Evolutionary conservation across 179 eudicot genomes (phyloP), one percentile per base, ranked within the genome.

Genomic region (Spinacia oleracea): DNA sequence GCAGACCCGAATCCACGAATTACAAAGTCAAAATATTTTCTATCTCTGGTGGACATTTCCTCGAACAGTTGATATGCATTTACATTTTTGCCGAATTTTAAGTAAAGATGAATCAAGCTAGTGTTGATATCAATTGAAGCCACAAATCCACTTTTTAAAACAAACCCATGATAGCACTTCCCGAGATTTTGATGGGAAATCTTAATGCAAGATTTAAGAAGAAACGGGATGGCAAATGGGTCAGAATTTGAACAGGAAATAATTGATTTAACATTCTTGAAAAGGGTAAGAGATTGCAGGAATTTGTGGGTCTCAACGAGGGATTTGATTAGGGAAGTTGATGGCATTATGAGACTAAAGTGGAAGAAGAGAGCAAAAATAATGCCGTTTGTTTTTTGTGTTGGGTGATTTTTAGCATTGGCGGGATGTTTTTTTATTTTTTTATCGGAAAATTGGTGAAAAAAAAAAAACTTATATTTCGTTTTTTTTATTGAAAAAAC

Each of bases 31-130:
- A 69, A 81, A 42, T 81, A 64, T 27, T 50, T 63, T 18, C 73
- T 50, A 60, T 77, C 80, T 77, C 72, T 82, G 25, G 23, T n/a
- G 31, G 82, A 80, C 79, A 87, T 87, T 87, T 87, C 88, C 5
- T 78, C 87, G 31, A 84, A 84, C 89, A 85, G 27, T 70, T 76
- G 50, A 43, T 51, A 72, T 20, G 88, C 83, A 66, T 62, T 32
- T 4, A 59, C 32, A 62, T 63, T 77, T 9, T 63, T 40, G 73
- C 81, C 62, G 60, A 78, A 83, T 18, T 78, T 72, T 16, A 84
- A 0, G 71, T 84, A 84, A 77, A 72, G 3, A 0, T 21, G 38
- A 46, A 87, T 20, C 50, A 87, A 80, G 53, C 83, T 64, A 29
- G 29, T 40, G 27, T 74, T 79, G 34, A 77, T 55, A 45, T 50